Conservation (phyloP, 2,329 filamentous ascomycete species). For the Colletotrichum sp. region DNA sequence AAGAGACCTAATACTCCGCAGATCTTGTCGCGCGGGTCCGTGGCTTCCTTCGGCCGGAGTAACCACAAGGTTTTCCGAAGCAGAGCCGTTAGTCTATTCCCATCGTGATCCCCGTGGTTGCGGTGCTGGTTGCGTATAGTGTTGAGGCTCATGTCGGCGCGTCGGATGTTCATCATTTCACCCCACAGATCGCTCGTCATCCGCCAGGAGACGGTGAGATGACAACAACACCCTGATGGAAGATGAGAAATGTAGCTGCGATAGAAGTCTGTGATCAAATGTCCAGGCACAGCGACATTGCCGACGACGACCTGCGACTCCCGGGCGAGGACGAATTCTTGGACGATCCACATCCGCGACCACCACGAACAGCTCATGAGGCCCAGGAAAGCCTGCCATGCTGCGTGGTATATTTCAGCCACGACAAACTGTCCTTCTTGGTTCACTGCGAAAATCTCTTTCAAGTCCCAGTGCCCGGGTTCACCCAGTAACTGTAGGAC, state of each 20-base stretch:
- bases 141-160: not conserved
- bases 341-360: not conserved
- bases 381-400: not conserved
- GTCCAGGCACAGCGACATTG: not conserved
- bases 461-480: not conserved
- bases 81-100: not conserved
- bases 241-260: not conserved
- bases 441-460: not conserved
- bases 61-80: not conserved
- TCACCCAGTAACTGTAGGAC: not conserved
- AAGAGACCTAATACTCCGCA: not conserved
- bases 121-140: not conserved
- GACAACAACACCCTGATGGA: not conserved
- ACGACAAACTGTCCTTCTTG: not conserved
- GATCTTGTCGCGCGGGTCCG: not conserved
- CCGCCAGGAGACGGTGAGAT: not conserved
- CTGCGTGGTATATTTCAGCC: not conserved
- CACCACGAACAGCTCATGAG: not conserved
- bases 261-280: not conserved
- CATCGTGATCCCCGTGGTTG: fast-evolving
- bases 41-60: not conserved
- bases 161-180: not conserved
- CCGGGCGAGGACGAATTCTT: not conserved
- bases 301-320: not conserved
- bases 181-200: not conserved